Evolutionary conservation across 352 stramenopile species (phyloP).

Genomic region (Pythium oligandrum): DNA sequence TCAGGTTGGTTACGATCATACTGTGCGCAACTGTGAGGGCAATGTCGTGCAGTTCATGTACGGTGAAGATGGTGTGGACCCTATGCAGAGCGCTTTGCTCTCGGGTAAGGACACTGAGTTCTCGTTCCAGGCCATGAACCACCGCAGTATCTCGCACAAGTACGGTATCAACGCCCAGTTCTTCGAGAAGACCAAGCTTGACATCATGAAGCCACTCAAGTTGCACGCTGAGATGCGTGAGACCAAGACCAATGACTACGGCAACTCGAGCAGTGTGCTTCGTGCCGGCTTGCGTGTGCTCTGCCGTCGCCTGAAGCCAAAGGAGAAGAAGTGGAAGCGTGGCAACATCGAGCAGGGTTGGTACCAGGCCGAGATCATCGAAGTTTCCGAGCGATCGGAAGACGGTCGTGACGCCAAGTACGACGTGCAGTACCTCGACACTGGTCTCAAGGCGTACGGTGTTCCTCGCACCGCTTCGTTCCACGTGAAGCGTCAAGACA

Average conservation of each 20-base stretch:
- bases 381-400: slow-evolving; percentile 53
- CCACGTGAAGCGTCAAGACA: slow-evolving; percentile 61
- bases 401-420: slow-evolving; percentile 73
- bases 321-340: slow-evolving; percentile 85
- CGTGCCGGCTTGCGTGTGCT: slow-evolving; percentile 53
- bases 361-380: slow-evolving; percentile 60
- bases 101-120: slow-evolving; percentile 92
- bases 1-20: slow-evolving; percentile 98
- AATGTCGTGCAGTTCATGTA: slow-evolving; percentile 99
- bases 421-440: slow-evolving; percentile 86
- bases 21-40: slow-evolving; percentile 97
- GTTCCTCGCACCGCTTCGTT: slow-evolving; percentile 77
- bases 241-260: slow-evolving; percentile 44
- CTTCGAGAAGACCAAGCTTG: slow-evolving; percentile 87
- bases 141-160: slow-evolving; percentile 93
- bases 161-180: slow-evolving; percentile 88
- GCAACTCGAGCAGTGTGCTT: slow-evolving; percentile 30
- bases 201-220: slow-evolving; percentile 84
- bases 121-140: slow-evolving; percentile 95
- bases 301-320: slow-evolving; percentile 65
- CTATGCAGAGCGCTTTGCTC: slow-evolving; percentile 93
- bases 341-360: slow-evolving; percentile 78
- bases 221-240: slow-evolving; percentile 66
- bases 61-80: slow-evolving; percentile 98
- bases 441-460: slow-evolving; percentile 68